Evolutionary conservation across 1,284 basidiomycete genomes (phyloP), one percentile per base, ranked within the genome.

Genomic region (Moesziomyces aphidis): DNA sequence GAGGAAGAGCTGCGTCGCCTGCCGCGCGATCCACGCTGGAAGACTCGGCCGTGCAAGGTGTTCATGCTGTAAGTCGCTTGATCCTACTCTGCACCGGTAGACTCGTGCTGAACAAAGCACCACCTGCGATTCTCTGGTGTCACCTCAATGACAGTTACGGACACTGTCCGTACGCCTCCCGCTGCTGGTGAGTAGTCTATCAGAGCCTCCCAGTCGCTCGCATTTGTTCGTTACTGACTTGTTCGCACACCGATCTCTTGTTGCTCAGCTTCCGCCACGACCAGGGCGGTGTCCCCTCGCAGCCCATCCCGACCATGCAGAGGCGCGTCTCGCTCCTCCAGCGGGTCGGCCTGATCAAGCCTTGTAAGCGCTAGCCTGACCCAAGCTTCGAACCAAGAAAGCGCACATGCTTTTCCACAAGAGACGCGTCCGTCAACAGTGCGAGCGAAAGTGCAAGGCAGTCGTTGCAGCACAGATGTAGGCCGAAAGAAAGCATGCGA

Each of bases 31-130:
- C 93, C 93, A 50, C 94, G 94, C 91, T 95, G 94, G 86, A 95
- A 95, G 86, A 94, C 93, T 11, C 93, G 94, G 86, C 93, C 94
- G 65, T 95, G 93, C 85, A 90, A 92, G 85, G 93, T 93, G 3
- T 95, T 94, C 87, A 93, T 23, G 43, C 21, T 47, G 72, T 74
- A 42, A 55, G 71, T 59, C 3, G 5, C 8, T n/a, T n/a, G 26
- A 15, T 11, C 26, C 3, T 26, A 13, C 15, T 31, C 7, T 31
- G 10, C 28, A 31, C 23, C 22, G 2, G 23, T 15, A 22, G 11
- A 15, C 47, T 19, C 21, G 19, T 43, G 22, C 21, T 42, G 34
- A 34, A 28, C 46, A 17, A 17, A 28, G 11, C 36, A 6, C 17
- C 9, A 26, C 45, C 10, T 47, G 13, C 24, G 9, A 39, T 21